Evolutionary conservation across 371 early-diverging fungal genomes (phyloP), one percentile per base, ranked within the genome.

Genomic region (Apophysomyces trapeziformis): DNA sequence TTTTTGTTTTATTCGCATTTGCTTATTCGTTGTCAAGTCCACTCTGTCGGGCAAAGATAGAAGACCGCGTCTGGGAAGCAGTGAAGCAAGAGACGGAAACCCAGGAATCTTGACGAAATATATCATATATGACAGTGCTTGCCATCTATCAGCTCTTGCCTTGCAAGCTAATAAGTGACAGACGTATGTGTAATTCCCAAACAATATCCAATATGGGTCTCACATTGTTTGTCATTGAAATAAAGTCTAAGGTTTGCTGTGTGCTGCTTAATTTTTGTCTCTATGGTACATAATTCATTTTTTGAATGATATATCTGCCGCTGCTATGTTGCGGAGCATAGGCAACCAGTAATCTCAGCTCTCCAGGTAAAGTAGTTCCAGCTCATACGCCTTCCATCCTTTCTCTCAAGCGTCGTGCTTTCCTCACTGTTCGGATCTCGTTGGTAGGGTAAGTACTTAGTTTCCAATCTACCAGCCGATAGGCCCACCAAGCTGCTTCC

Each of bases 401-500:
- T 57, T 63, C 60, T 14, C 57, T 62, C 41, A 61, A 43, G 47
- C 58, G 56, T 0, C 57, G 57, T 36, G 58, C 61, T 43, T 64
- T 64, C 39, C 65, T 14, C 4, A 64, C 61, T 8, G 47, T 63
- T 5, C 46, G 54, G 18, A 64, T 61, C 38, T 68, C 68, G 8
- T 59, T 45, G 16, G 46, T 41, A 1, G 68, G 64, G 44, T 56
- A 63, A 7, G 9, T 57, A 36, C 60, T 59, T 26, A 65, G 47
- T 47, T 62, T 72, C 79, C 79, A 79, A 32, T 78, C 69, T 0
- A 70, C 58, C 3, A 54, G 35, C 4, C 73, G 64, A 58, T 80
- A 80, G 0, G 70, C 67, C 45, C 65, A 60, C 83, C 83, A 83
- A 14, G 83, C 73, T 8, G 73, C 72, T 62, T 83, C 83, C 9